A percentile compares a stretch with the other conserved stretches of the same genome.
These are phyloP conservation scores for Piper longum DNA, from an alignment of 164 flowering plant genomes.

Conservation along the genomic window DNA sequence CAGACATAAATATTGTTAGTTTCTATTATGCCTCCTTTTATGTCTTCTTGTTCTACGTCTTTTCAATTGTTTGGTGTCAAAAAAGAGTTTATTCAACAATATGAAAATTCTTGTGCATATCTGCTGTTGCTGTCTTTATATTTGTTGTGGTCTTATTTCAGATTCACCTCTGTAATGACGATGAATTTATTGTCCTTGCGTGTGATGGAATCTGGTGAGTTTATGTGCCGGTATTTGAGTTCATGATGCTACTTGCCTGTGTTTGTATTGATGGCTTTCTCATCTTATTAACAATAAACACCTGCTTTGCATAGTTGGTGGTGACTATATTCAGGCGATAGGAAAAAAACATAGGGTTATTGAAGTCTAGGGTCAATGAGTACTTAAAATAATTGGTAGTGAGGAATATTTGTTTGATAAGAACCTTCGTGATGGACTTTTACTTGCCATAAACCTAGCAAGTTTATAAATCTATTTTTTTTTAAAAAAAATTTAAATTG, in stretches of 20 bases:
- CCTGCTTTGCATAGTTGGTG: too few species aligned
- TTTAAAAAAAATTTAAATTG: too few species aligned
- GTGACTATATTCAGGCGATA: background rate
- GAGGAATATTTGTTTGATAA: too few species aligned
- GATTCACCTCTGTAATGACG: slow-evolving; percentile 95
- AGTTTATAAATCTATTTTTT: too few species aligned
- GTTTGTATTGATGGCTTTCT: background rate
- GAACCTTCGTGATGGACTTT: too few species aligned
- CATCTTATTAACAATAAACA: too few species aligned
- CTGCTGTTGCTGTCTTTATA: background rate
- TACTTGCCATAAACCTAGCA: too few species aligned
- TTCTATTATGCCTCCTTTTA: background rate
- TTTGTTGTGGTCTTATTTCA: slow-evolving; percentile 6
- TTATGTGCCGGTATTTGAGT: background rate
- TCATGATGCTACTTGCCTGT: background rate
- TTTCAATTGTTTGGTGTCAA: background rate
- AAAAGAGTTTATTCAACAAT: background rate
- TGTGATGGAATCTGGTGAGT: slow-evolving; percentile 97
- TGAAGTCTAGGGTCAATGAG: too few species aligned
- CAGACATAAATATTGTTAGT: slow-evolving; percentile 76
- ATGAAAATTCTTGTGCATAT: background rate
- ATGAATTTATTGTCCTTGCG: slow-evolving; percentile 88
- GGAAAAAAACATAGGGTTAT: too few species aligned
- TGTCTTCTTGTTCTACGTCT: background rate
- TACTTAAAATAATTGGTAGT: too few species aligned